Evolutionary conservation across 495 filamentous ascomycete species (phyloP), one percentile per base, ranked within the genome.

Genomic region (Penicillium atrosanguineum): DNA sequence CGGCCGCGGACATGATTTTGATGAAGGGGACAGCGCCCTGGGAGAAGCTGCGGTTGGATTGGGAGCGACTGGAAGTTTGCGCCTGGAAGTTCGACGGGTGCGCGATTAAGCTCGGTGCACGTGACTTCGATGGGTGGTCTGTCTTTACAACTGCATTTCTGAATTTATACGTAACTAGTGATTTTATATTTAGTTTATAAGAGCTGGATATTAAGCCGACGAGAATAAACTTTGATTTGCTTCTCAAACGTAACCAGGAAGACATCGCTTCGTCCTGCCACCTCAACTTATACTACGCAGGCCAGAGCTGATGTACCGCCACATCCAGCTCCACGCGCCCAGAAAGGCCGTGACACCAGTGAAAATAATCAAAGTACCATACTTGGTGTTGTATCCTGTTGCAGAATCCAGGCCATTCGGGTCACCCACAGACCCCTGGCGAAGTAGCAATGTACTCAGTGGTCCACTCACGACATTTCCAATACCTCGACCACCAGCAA

Each of bases 401-500:
- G 28, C 52, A 16, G 53, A 59, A 28, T 59, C 58, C 11, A 46
- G 36, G 9, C 46, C 46, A 37, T 41, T 48, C 2, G 47, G 44
- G 12, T 50, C 62, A 39, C 46, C 53, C 42, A 71, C 46, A 20
- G 69, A 59, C 11, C 68, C 66, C 19, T 64, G 57, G 7, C 59
- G 61, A 40, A 87, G 46, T 49, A 89, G 61, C 2, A 69, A 75
- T 46, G 83, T 79, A 54, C 83, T 85, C 51, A 87, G 31, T 15
- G 84, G 83, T 0, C 84, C 84, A 50, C 79, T 79, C 3, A 80
- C 72, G 14, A 87, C 76, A 63, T 81, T 83, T 4, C 86, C 87
- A 47, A 91, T 75, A 6, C 87, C 88, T 53, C 86, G 69, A 0
- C 84, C 86, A 26, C 79, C 79, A 26, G 81, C 79, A 48, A 89